Evolutionary conservation across 257 asterid species (phyloP).

Genomic region (Penstemon newberryi): DNA sequence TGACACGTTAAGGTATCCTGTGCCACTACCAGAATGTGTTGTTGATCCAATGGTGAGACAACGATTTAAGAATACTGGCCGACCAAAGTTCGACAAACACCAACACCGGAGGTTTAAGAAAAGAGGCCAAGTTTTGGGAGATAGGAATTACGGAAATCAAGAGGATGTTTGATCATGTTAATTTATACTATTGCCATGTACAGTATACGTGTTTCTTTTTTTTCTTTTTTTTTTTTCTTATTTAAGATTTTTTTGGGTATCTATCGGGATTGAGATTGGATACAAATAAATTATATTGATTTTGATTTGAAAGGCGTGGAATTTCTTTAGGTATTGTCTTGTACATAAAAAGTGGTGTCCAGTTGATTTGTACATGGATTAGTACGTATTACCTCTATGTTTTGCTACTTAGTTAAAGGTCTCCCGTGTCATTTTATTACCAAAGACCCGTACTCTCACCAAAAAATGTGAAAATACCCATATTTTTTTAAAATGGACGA

Average conservation of each 20-base stretch:
- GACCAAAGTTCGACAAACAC: conserved; percentile 53
- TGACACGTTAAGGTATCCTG: conserved; percentile 56
- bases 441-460: too few relatives aligned
- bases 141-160: conserved; percentile 39
- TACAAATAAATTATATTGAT: conserved; percentile 14
- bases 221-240: background rate
- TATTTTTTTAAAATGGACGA: too few relatives aligned
- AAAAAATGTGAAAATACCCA: too few relatives aligned
- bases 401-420: too few relatives aligned
- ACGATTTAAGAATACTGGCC: conserved; percentile 63
- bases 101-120: conserved; percentile 46
- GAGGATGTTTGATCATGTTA: conserved; percentile 37
- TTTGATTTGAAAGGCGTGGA: conserved; percentile 20
- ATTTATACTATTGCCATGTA: background rate
- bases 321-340: conserved; percentile 20
- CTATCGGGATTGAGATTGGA: conserved; percentile 16
- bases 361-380: background rate
- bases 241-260: background rate
- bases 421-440: too few relatives aligned
- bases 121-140: conserved; percentile 37
- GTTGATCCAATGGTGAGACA: conserved; percentile 50
- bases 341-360: conserved; percentile 15
- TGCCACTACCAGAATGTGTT: conserved; percentile 71
- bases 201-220: conserved; percentile 19
- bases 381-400: too few relatives aligned